These are phyloP conservation scores for Diaporthe sp. DNA, from an alignment of 2,329 filamentous ascomycete species.

Conservation along the genomic window DNA sequence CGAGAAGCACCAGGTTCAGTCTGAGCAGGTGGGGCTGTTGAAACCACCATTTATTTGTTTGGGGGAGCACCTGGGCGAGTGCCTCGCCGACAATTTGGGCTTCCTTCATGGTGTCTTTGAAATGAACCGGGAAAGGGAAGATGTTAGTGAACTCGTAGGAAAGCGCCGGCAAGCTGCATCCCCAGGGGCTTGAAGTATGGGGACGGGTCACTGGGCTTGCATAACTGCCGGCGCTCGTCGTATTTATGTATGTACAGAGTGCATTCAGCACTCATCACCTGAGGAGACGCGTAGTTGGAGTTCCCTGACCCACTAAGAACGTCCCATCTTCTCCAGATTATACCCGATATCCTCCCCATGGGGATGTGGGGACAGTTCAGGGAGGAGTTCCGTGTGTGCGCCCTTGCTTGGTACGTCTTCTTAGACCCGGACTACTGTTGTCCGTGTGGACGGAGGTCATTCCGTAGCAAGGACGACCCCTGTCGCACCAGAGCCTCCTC, in stretches of 20 bases:
- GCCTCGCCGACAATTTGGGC: conserved; percentile 47
- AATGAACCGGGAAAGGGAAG: not conserved
- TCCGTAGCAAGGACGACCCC: not conserved
- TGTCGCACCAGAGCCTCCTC: not conserved
- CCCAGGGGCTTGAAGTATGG: not conserved
- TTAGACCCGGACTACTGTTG: not conserved
- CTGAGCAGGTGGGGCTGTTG: conserved; percentile 56
- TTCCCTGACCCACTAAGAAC: not conserved
- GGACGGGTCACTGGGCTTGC: not conserved
- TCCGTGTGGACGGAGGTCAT: not conserved
- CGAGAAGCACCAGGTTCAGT: conserved; percentile 58
- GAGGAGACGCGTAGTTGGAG: not conserved
- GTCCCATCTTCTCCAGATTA: not conserved
- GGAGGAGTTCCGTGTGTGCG: not conserved
- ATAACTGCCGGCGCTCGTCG: not conserved
- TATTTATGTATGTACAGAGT: not conserved
- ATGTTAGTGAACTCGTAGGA: not conserved
- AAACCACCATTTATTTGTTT: conserved; percentile 57
- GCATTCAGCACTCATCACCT: not conserved
- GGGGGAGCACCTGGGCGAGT: conserved; percentile 52
- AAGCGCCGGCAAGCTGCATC: not conserved
- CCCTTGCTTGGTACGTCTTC: not conserved
- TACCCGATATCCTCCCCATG: not conserved
- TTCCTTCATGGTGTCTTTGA: conserved; percentile 3
- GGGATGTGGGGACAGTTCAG: not conserved